phyloP scores from a whole-genome alignment of 2,329 filamentous ascomycete species.

The Scytalidium sp. region DNA sequence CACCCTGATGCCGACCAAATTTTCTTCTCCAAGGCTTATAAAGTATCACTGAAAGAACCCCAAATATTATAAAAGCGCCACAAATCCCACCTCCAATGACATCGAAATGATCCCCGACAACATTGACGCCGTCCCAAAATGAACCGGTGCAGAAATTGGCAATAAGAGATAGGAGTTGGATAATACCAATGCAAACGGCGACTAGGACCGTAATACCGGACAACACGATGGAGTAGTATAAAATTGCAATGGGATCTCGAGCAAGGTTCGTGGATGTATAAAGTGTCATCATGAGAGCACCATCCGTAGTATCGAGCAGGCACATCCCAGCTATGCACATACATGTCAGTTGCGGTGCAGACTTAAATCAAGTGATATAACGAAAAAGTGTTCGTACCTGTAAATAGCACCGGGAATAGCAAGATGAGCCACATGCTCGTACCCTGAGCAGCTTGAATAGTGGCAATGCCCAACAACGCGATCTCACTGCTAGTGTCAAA shows the following conservation, averaged over 20 bases:
- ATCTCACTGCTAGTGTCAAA: slow-evolving; percentile 97
- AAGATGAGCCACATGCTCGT: slow-evolving; percentile 93
- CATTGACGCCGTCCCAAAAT: slow-evolving; percentile 90
- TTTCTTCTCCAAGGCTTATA: slow-evolving; percentile 77
- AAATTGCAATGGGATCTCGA: slow-evolving; percentile 79
- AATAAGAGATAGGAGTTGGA: slow-evolving; percentile 79
- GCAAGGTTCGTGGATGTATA: slow-evolving; percentile 80
- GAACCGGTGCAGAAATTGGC: slow-evolving; percentile 69
- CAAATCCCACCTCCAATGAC: slow-evolving; percentile 85
- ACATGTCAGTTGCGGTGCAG: neutral
- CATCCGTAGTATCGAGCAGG: slow-evolving; percentile 86
- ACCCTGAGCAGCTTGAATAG: slow-evolving; percentile 79
- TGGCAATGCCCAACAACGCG: slow-evolving; percentile 85
- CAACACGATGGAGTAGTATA: slow-evolving; percentile 72
- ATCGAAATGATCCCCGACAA: slow-evolving; percentile 77
- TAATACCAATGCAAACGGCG: slow-evolving; percentile 67
- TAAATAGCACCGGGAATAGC: slow-evolving; percentile 88
- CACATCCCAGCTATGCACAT: slow-evolving; percentile 76
- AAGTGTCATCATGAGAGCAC: slow-evolving; percentile 90
- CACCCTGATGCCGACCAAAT: slow-evolving; percentile 33
- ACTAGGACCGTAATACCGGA: slow-evolving; percentile 32
- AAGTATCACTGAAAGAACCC: slow-evolving; percentile 56
- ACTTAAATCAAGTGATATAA: neutral
- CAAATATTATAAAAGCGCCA: slow-evolving; percentile 77
- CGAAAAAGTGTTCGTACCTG: slow-evolving; percentile 48